Base-by-base conservation (phyloP, 805 yeast genomes). In the Saccharomycopsis lassenensis region DNA sequence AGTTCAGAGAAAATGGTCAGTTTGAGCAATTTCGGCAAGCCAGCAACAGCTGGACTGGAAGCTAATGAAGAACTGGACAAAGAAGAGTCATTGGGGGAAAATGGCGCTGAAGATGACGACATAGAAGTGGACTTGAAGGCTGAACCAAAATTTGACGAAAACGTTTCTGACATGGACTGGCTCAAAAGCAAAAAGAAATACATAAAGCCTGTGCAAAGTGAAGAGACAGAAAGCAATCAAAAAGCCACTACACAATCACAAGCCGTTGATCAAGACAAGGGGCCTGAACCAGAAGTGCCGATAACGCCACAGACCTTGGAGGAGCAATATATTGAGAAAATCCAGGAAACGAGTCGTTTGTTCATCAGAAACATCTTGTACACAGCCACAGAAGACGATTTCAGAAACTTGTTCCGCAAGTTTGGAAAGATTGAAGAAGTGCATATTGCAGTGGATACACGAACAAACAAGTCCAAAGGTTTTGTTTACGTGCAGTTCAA, bases 391-490 rank as follows among this genome's bases (percentile, higher is more conserved):
- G 96, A 87, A 52, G 72, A 70, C 1, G 97, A 91, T 36, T 79
- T 87, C 53, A 58, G 61, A 22, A 59, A 65, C 2, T 61, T 86
- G 17, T 87, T 91, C 50, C 44, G 65, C 4, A 53, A 62, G 3
- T 91, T 60, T 53, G 98, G 98, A 7, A 59, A 61, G 4, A 55
- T 86, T 25, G 83, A 77, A 46, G 97, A 91, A 58, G 94, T 85
- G 1, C 98, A 91, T 56, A 65, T 91, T 48, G 95, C 98, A 1
- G 56, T 86, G 24, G 97, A 89, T 52, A 78, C 93, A 3, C 72
- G 91, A 59, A 83, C 93, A 0, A 93, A 94, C 7, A 71, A 75
- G 48, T 79, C 95, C 1, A 91, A 91, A 57, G 98, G 98, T 0
- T 84, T 85, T 56, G 95, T 91, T 0, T 87, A 87, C 51, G 67